Evolutionary conservation across 164 flowering plant genomes (phyloP), one percentile per base, ranked within the genome.

Genomic region (Chloranthus sessilifolius): DNA sequence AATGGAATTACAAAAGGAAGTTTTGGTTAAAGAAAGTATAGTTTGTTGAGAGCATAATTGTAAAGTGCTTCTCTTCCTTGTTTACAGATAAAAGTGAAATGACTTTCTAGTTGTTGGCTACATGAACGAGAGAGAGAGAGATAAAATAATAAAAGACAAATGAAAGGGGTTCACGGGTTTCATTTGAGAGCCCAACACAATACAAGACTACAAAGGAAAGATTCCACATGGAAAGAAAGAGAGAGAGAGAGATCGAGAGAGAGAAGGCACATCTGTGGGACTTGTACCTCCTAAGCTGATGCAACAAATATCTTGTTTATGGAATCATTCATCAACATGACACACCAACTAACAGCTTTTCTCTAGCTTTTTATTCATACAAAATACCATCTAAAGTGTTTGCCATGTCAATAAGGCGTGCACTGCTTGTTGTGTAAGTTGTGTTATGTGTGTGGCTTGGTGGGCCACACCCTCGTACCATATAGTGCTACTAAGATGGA

Each of bases 231-330:
- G 5, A 22, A n/a, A n/a, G n/a, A n/a, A n/a, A n/a, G n/a, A 19
- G 43, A 39, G 27, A 42, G 45, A 7, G 10, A 11, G 26, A 42
- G 5, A 42, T 42, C 46, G n/a, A n/a, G n/a, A n/a, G n/a, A n/a
- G n/a, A n/a, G n/a, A 42, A 14, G 20, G 46, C 22, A 25, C 26
- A 1, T 26, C 48, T 44, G 10, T 19, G 48, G 48, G 17, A 25
- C 16, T 25, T 44, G 48, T 43, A 43, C 46, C 26, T 23, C 29
- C 25, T 9, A 12, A 44, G 48, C 35, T 29, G 50, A 47, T 17
- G 50, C 36, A 47, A 11, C 50, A 47, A 29, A 47, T 16, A 44
- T 44, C 33, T 44, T 25, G 33, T 44, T n/a, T 44, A 25, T 31
- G 20, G 21, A 15, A 28, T 47, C 50, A 29, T 26, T 47, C 50